A percentile compares a stretch with the other conserved stretches of the same genome.
Evolutionary conservation across 495 filamentous ascomycete genomes (phyloP).

Genomic region (Neurospora discreta): DNA sequence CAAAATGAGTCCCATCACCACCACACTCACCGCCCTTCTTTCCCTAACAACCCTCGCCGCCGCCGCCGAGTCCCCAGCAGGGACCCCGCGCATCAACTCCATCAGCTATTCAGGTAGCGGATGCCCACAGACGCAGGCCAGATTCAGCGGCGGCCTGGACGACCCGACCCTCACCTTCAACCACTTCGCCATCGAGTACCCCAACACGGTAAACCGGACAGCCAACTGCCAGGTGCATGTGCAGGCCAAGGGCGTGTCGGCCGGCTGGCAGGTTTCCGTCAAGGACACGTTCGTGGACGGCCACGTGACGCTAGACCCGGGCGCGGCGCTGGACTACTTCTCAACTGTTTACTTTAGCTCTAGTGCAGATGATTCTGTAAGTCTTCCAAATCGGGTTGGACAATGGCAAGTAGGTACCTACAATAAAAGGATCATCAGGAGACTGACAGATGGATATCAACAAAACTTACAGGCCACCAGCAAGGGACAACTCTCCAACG

Average conservation of each 20-base stretch:
- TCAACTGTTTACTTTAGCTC: constrained; percentile 32
- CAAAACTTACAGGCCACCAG: constrained; percentile 11
- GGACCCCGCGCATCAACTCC: constrained; percentile 20
- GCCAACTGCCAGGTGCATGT: constrained; percentile 33
- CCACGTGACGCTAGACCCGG: constrained; percentile 23
- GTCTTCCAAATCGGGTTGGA: background rate
- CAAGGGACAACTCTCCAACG: constrained; percentile 16
- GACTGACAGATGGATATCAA: background rate
- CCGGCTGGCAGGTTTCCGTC: constrained; percentile 35
- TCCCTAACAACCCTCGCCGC: constrained; percentile 14
- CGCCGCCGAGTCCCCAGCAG: constrained; percentile 7
- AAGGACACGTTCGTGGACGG: constrained; percentile 22
- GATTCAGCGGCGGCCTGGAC: constrained; percentile 23
- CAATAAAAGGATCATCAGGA: background rate
- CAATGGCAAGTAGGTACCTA: background rate
- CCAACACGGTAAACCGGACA: constrained; percentile 16
- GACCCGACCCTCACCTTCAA: constrained; percentile 23
- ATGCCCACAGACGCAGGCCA: constrained; percentile 22
- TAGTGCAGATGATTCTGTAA: constrained; percentile 25
- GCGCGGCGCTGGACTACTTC: constrained; percentile 23
- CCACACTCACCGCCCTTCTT: constrained; percentile 12
- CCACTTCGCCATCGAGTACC: constrained; percentile 22
- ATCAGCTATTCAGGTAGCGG: constrained; percentile 30
- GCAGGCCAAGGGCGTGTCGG: constrained; percentile 17
- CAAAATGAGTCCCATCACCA: constrained; percentile 20